phyloP scores from a whole-genome alignment of 805 yeast species.

The Candida stauntonica region DNA sequence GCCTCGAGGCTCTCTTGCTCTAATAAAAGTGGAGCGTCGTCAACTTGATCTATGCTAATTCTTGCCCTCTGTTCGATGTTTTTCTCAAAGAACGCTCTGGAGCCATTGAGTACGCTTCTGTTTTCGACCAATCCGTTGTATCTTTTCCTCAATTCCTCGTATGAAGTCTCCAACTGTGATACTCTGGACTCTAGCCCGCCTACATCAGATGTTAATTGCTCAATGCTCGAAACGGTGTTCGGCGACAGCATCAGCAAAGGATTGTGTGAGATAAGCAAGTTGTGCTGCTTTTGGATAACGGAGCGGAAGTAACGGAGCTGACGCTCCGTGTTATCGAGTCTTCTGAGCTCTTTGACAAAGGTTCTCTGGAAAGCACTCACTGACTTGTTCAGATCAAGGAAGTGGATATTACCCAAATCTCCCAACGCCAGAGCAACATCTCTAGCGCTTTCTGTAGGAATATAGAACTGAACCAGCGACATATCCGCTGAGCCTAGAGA shows the following conservation, averaged over 20 bases:
- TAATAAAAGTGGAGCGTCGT: constrained; percentile 35
- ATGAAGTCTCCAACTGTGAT: constrained; percentile 62
- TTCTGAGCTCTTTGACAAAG: constrained; percentile 82
- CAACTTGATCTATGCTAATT: constrained; percentile 33
- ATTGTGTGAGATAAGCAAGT: constrained; percentile 34
- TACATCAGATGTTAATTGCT: constrained; percentile 61
- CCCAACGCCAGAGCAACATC: constrained; percentile 86
- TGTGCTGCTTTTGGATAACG: constrained; percentile 44
- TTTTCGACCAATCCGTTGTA: constrained; percentile 68
- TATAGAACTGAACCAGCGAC: constrained; percentile 87
- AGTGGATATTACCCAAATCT: constrained; percentile 79
- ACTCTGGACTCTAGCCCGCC: constrained; percentile 71
- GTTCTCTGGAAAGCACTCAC: constrained; percentile 85
- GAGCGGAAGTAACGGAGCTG: constrained; percentile 59
- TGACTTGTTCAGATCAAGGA: constrained; percentile 79
- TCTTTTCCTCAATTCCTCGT: constrained; percentile 56
- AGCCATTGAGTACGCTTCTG: constrained; percentile 53
- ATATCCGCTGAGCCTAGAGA: constrained; percentile 83
- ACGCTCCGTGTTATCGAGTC: constrained; percentile 81
- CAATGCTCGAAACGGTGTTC: constrained; percentile 45
- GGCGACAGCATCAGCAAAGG: constrained; percentile 23
- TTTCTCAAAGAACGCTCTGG: constrained; percentile 43
- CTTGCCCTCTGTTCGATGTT: constrained; percentile 31
- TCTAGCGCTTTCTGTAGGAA: constrained; percentile 85
- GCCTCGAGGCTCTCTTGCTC: constrained; percentile 35